Evolutionary conservation across 2,329 filamentous ascomycete species (phyloP).

Genomic region (Ophiocordyceps camponoti-leonardi): DNA sequence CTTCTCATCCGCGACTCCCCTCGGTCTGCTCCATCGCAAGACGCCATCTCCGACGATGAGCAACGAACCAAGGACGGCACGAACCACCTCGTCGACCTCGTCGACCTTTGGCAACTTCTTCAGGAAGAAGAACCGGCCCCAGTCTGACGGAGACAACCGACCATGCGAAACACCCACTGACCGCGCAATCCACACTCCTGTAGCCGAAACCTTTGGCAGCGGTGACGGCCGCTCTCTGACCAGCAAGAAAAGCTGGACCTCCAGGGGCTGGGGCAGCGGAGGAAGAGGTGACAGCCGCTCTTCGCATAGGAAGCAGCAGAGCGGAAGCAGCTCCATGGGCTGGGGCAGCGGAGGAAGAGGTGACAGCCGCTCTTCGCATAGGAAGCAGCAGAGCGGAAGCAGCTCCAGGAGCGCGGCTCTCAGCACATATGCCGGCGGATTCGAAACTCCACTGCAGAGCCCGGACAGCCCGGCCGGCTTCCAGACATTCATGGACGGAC

Average conservation of each 20-base stretch:
- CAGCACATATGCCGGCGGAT: background rate
- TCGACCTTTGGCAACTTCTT: conserved; percentile 9
- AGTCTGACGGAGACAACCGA: conserved; percentile 1
- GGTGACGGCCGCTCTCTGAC: background rate
- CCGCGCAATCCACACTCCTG: background rate
- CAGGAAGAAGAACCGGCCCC: conserved; percentile 9
- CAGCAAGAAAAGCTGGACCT: background rate
- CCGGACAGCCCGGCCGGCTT: conserved; percentile 9
- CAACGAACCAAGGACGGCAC: conserved; percentile 1
- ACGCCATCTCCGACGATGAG: conserved; percentile 4
- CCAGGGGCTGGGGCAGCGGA: background rate
- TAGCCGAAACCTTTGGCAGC: background rate
- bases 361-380: background rate
- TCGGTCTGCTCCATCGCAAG: background rate
- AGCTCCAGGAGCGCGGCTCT: background rate
- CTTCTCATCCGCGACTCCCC: background rate
- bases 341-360: background rate
- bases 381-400: background rate
- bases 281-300: background rate
- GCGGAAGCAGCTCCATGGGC: background rate
- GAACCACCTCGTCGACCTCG: conserved; percentile 5
- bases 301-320: background rate
- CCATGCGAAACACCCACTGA: background rate
- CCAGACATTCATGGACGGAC: conserved; percentile 8
- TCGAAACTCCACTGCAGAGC: conserved; percentile 4